Conservation (phyloP, 768 basidiomycete species). For the Suillus hirtellus region DNA sequence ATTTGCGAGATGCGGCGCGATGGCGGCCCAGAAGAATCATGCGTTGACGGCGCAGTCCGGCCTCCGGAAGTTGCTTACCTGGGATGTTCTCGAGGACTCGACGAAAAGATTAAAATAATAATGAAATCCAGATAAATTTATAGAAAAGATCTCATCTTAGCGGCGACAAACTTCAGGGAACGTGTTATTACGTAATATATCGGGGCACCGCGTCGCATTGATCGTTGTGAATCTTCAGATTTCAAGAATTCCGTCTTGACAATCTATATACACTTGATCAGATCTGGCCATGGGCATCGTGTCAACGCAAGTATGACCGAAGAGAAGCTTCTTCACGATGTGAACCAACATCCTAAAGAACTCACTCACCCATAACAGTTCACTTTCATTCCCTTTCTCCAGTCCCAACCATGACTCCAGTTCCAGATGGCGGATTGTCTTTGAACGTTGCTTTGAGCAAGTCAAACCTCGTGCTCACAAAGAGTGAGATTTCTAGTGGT, state of each 20-base stretch:
- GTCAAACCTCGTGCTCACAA: constrained; percentile 7
- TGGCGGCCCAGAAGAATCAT: neutral
- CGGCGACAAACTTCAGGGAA: too few relatives aligned
- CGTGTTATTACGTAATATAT: neutral
- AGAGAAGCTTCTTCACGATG: constrained; percentile 13
- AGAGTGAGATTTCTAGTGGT: constrained; percentile 1
- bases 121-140: too few relatives aligned
- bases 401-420: constrained; percentile 10
- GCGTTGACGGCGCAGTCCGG: neutral
- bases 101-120: too few relatives aligned
- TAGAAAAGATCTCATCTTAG: too few relatives aligned
- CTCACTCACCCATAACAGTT: neutral
- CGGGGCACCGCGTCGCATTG: neutral
- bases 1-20: neutral
- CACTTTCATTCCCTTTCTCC: constrained; percentile 6
- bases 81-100: too few relatives aligned
- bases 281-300: constrained; percentile 7
- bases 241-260: neutral
- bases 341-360: constrained; percentile 18
- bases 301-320: constrained; percentile 12
- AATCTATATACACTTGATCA: constrained; percentile 2
- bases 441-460: constrained; percentile 5
- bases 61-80: neutral
- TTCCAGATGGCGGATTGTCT: constrained; percentile 5
- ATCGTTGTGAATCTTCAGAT: constrained; percentile 1